Evolutionary conservation across 352 stramenopile species (phyloP).

Genomic region (Globisporangium okanoganense): DNA sequence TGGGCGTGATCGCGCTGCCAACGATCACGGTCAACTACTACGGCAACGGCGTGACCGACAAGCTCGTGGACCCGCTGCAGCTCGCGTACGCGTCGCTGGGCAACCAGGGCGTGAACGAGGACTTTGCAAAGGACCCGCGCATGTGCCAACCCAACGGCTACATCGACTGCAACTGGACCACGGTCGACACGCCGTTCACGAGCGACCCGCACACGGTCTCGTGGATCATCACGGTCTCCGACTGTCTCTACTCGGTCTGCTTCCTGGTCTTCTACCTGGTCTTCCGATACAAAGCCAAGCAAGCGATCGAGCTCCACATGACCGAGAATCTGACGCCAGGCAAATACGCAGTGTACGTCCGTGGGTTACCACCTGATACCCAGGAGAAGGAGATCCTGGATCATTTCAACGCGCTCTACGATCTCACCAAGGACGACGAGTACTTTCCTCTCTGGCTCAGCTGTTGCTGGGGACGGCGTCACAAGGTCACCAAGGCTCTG

Average conservation of each 20-base stretch:
- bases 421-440: constrained; percentile 62
- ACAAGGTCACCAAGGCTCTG: constrained; percentile 43
- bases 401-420: constrained; percentile 76
- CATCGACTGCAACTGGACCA: constrained; percentile 73
- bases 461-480: constrained; percentile 54
- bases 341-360: constrained; percentile 80
- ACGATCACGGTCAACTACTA: constrained; percentile 61
- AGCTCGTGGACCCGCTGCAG: constrained; percentile 64
- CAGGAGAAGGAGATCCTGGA: constrained; percentile 59
- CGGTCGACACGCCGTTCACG: constrained; percentile 70
- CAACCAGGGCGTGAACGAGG: constrained; percentile 70
- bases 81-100: constrained; percentile 71
- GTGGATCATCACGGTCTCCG: constrained; percentile 70
- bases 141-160: constrained; percentile 43
- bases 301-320: constrained; percentile 58
- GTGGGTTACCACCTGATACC: constrained; percentile 60
- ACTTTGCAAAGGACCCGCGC: constrained; percentile 35
- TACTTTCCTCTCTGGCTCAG: constrained; percentile 59
- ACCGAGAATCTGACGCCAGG: constrained; percentile 76
- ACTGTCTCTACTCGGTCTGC: constrained; percentile 59
- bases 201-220: constrained; percentile 43
- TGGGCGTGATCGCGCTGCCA: constrained; percentile 64
- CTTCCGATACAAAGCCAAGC: constrained; percentile 36
- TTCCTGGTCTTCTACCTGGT: constrained; percentile 68
- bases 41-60: constrained; percentile 59